Conservation (phyloP, 345 rosid genomes). For the Capsella bursapastoris region DNA sequence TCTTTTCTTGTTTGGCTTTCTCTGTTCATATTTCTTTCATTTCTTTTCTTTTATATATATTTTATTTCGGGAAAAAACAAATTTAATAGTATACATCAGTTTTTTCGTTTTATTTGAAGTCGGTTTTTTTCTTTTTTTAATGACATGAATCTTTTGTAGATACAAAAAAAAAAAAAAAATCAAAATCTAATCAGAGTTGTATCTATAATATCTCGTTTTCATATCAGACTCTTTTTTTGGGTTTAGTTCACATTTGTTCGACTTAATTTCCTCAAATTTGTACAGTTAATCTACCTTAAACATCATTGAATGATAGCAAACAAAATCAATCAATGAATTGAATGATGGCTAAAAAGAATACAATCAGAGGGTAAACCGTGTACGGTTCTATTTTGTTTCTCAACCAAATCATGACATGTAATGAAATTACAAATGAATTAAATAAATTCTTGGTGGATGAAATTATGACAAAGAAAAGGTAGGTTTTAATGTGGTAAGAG, state of each 20-base stretch:
- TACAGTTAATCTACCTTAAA: not conserved
- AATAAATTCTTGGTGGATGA: not conserved
- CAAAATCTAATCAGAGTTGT: not conserved
- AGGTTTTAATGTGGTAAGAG: not conserved
- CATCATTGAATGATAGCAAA: constrained; percentile 9
- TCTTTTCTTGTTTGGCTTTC: constrained; percentile 32
- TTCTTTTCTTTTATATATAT: too few relatives aligned
- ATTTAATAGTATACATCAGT: not conserved
- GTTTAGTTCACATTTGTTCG: not conserved
- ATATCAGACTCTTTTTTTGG: not conserved
- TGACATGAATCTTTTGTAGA: not conserved
- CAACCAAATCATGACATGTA: constrained; percentile 14
- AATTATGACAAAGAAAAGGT: not conserved
- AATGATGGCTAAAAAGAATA: constrained; percentile 22
- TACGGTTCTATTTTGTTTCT: not conserved
- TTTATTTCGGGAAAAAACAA: too few relatives aligned
- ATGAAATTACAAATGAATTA: not conserved
- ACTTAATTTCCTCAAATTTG: too few relatives aligned
- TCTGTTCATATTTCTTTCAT: not conserved
- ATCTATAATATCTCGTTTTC: not conserved
- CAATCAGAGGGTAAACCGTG: not conserved
- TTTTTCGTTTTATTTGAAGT: not conserved
- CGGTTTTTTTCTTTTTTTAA: not conserved
- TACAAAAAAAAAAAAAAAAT: not conserved
- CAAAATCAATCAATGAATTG: not conserved